Percentiles rank a stretch among this genome's conserved stretches.
These are phyloP conservation scores for Pyrenochaeta sp. DNA, from an alignment of 2,329 filamentous ascomycete species.

Conservation along the genomic window DNA sequence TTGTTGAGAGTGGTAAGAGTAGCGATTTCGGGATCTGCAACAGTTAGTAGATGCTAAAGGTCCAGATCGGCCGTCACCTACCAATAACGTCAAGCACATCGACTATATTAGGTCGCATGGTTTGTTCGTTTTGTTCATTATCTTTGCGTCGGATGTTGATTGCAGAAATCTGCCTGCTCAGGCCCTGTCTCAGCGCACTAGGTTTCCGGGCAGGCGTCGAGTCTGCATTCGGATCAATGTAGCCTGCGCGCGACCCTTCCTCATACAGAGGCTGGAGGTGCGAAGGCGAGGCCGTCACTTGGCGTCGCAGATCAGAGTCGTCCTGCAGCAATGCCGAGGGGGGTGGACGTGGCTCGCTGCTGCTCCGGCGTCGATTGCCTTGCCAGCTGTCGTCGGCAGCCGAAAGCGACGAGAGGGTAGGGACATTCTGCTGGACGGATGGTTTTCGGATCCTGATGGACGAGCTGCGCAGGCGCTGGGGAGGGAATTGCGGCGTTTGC, in stretches of 20 bases:
- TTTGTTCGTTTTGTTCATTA: constrained; percentile 54
- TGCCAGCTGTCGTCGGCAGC: constrained; percentile 20
- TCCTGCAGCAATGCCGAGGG: constrained; percentile 28
- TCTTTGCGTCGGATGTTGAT: constrained; percentile 35
- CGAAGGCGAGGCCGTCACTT: constrained; percentile 32
- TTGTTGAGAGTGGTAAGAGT: constrained; percentile 86
- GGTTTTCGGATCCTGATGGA: constrained; percentile 41
- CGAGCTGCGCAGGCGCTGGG: constrained; percentile 26
- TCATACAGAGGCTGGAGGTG: constrained; percentile 44
- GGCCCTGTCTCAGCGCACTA: constrained; percentile 22
- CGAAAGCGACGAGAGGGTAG: constrained; percentile 7
- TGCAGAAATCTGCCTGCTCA: constrained; percentile 31
- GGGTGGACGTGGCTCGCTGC: constrained; percentile 41
- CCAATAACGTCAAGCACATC: constrained; percentile 74
- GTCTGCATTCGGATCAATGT: constrained; percentile 14
- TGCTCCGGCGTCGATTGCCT: constrained; percentile 38
- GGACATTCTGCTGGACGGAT: constrained; percentile 8
- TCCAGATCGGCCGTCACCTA: constrained; percentile 49
- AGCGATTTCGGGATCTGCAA: constrained; percentile 78
- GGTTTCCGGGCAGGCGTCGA: constrained; percentile 20
- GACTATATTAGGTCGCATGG: constrained; percentile 63
- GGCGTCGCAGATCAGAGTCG: constrained; percentile 35
- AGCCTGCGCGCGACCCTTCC: constrained; percentile 19
- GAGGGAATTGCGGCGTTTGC: constrained; percentile 9
- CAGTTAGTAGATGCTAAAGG: constrained; percentile 38